Base-by-base conservation (phyloP, 2,329 filamentous ascomycete genomes). In the Epichloe bromicola region DNA sequence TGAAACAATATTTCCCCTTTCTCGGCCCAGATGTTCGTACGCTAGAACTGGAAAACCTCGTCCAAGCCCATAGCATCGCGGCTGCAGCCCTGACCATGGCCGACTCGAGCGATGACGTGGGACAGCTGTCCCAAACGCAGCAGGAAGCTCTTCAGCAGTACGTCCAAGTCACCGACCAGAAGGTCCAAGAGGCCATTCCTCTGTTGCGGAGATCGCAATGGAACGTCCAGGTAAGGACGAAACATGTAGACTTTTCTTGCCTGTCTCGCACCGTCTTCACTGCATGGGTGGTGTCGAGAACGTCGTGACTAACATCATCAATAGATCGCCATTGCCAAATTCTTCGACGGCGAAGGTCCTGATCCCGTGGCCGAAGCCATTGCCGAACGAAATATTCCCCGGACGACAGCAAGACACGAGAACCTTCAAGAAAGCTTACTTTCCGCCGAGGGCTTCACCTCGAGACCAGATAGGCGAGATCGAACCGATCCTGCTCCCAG, bases 291-390 rank as follows among this genome's bases (percentile, higher is more conserved):
- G 33, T 20, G 43, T 34, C n/a, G 5, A 46, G 19, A 46, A 19
- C 19, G 20, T 19, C 40, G 14, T 36, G 19, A 30, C 39, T 39
- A 42, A 36, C 20, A 37, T 36, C 43, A 10, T 11, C 14, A 51
- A 4, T 63, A 96, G 84, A 95, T 97, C 60, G 91, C 93, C 52
- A 91, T 98, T 56, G 82, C 93, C 57, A 94, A 94, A 64, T 97
- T 97, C 78, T 98, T 96, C 65, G 93, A 98, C 62, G 93, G 93
- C 59, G 93, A 97, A 70, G 85, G 85, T 3, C 79, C 88, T 46
- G 88, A 95, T 64, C 85, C 81, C 12, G 72, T 91, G 17, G 85
- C 86, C 52, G 88, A 93, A 70, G 86, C 86, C 52, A 76, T 83
- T 48, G 77, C 83, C 46, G 74, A 78, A 7, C 74, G 83, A 54